Percentiles rank a stretch among this genome's conserved stretches.
phyloP scores from a whole-genome alignment of 768 basidiomycete genomes.

The Neoboletus magnificus region DNA sequence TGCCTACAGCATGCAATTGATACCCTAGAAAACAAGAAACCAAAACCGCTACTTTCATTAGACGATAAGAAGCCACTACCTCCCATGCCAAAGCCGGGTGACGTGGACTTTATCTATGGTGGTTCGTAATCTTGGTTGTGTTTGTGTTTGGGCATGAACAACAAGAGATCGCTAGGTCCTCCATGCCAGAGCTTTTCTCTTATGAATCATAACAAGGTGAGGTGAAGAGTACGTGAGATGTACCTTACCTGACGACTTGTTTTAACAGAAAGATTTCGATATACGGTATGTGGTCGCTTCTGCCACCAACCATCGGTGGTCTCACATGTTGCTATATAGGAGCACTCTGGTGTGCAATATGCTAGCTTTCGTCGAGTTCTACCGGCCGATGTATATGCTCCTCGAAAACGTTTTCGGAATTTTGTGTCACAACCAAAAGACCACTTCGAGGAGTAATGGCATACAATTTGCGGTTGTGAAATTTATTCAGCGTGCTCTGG shows the following conservation, averaged over 20 bases:
- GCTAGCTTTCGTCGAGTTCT: slow-evolving; percentile 67
- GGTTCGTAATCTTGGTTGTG: slow-evolving; percentile 39
- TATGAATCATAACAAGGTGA: slow-evolving; percentile 60
- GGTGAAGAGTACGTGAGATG: slow-evolving; percentile 6
- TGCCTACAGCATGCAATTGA: slow-evolving; percentile 60
- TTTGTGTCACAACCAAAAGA: slow-evolving; percentile 47
- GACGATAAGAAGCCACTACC: slow-evolving; percentile 38
- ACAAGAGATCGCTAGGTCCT: slow-evolving; percentile 45
- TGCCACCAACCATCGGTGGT: neutral
- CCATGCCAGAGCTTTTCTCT: slow-evolving; percentile 73
- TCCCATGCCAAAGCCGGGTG: slow-evolving; percentile 53
- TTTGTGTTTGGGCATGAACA: neutral
- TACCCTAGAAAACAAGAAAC: slow-evolving; percentile 38
- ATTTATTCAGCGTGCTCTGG: slow-evolving; percentile 56
- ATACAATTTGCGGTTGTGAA: slow-evolving; percentile 62
- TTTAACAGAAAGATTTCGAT: slow-evolving; percentile 52
- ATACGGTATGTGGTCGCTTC: slow-evolving; percentile 40
- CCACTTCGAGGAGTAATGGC: slow-evolving; percentile 32
- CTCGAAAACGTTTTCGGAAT: slow-evolving; percentile 74
- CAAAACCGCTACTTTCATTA: slow-evolving; percentile 39
- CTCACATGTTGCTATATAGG: slow-evolving; percentile 30
- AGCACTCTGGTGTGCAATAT: slow-evolving; percentile 65
- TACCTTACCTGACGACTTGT: slow-evolving; percentile 1
- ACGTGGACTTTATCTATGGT: slow-evolving; percentile 72
- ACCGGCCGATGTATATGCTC: slow-evolving; percentile 58